Conservation (phyloP, 2,329 filamentous ascomycete species). For the Fusarium concolor region DNA sequence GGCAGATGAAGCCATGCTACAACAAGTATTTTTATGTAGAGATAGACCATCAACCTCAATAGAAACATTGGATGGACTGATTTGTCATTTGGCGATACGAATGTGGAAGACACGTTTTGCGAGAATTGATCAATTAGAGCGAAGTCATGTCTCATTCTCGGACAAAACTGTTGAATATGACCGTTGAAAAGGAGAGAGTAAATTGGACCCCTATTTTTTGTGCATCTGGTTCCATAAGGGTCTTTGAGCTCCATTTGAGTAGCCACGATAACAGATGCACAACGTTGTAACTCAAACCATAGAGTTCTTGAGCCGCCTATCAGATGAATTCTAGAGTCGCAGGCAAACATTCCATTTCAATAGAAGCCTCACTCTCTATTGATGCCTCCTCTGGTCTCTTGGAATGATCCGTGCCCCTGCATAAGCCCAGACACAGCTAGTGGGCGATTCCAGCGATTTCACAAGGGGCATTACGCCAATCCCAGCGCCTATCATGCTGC, state of each 20-base stretch:
- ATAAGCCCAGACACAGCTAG: constrained; percentile 30
- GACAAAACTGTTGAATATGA: background rate
- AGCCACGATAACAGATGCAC: background rate
- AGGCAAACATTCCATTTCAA: background rate
- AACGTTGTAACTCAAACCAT: background rate
- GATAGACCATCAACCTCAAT: constrained; percentile 26
- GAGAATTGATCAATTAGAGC: no score
- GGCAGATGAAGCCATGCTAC: constrained; percentile 16
- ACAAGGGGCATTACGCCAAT: constrained; percentile 41
- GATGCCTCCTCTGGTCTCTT: constrained; percentile 5
- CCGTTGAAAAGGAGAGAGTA: constrained; percentile 34
- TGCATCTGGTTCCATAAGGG: background rate
- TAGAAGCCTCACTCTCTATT: constrained; percentile 12
- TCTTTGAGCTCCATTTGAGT: background rate
- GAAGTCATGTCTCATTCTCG: background rate
- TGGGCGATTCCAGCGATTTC: constrained; percentile 34
- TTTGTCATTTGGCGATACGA: background rate
- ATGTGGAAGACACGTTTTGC: no score
- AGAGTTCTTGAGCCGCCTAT: background rate
- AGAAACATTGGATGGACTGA: constrained; percentile 22
- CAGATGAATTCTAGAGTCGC: background rate
- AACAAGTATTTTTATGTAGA: constrained; percentile 17
- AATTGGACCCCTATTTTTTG: constrained; percentile 41
- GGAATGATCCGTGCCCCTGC: constrained; percentile 38
- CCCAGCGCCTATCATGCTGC: constrained; percentile 38